Evolutionary conservation across 441 rosid genomes (phyloP), one percentile per base, ranked within the genome.

Genomic region (Geranium incanum): DNA sequence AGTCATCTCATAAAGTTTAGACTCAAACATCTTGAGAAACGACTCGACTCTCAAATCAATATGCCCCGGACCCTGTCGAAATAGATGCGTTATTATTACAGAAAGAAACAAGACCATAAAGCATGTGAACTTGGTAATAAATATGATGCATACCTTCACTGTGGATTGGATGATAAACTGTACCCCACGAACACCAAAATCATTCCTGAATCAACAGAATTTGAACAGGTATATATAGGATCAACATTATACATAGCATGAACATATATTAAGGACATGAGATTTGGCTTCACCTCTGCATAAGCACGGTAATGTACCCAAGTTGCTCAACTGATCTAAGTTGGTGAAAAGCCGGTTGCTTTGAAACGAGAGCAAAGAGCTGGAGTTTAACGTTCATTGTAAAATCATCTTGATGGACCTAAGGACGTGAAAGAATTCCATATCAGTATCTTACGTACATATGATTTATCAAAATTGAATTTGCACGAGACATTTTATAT

Each of bases 281-380:
- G 38, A 15, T 19, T 52, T 50, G 12, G 19, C 41, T 28, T 28
- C 78, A 93, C 97, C 97, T 90, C 75, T 80, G 88, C 79, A 74
- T 71, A 36, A 92, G 95, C 9, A 55, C 83, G 21, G 95, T 86
- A 73, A 88, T 86, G 80, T 92, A 92, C 39, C 98, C 96, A 73
- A 90, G 95, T 77, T 90, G 98, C 84, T 92, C 95, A n/a, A 92
- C 89, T 9, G 95, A 81, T 81, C 98, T 84, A 79, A 92, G 98
- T 84, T 92, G 96, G 84, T 92, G 95, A 82, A 88, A 92, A 75
- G 96, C 88, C 16, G 93, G 82, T 80, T 87, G 93, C 83, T 90
- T 92, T 76, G 95, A 93, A 41, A 83, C 75, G 13, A 88, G 84
- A 74, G 82, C 84, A 78, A 92, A 82, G 71, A 90, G 97, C 83